phyloP scores from a whole-genome alignment of 352 stramenopile genomes.

The Blastocystis hominis region DNA sequence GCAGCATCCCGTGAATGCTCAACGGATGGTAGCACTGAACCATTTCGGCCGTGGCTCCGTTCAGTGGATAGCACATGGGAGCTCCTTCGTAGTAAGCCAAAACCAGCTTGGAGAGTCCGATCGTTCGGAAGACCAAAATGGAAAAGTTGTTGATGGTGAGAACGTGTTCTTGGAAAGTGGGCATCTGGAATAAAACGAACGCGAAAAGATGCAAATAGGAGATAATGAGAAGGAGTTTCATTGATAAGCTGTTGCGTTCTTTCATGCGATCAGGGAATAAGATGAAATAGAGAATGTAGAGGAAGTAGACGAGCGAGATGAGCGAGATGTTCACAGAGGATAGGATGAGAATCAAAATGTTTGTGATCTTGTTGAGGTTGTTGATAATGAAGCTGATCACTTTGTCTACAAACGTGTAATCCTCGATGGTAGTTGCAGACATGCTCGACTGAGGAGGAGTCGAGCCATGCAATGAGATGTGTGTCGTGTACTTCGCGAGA shows the following conservation, averaged over 20 bases:
- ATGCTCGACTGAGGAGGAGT: neutral
- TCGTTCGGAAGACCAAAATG: neutral
- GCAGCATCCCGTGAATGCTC: constrained; percentile 41
- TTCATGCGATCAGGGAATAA: constrained; percentile 29
- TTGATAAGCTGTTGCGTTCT: constrained; percentile 15
- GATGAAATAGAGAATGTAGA: constrained; percentile 55
- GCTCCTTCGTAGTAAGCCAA: constrained; percentile 26
- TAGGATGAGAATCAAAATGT: constrained; percentile 28
- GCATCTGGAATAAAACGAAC: constrained; percentile 20
- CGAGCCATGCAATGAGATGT: neutral
- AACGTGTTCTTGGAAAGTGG: constrained; percentile 1
- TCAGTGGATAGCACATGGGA: neutral
- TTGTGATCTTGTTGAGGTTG: constrained; percentile 43
- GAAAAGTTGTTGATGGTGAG: neutral
- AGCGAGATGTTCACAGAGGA: neutral
- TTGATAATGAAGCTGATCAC: neutral
- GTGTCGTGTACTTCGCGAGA: neutral
- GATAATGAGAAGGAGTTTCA: neutral
- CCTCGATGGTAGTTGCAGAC: neutral
- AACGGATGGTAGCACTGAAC: constrained; percentile 9
- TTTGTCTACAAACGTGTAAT: neutral
- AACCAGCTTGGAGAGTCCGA: constrained; percentile 40
- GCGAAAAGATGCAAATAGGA: constrained; percentile 33
- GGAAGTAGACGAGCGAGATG: constrained; percentile 31
- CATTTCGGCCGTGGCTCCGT: neutral